Base-by-base conservation (phyloP, 1,284 basidiomycete genomes). In the Cutaneotrichosporon spelunceum region DNA sequence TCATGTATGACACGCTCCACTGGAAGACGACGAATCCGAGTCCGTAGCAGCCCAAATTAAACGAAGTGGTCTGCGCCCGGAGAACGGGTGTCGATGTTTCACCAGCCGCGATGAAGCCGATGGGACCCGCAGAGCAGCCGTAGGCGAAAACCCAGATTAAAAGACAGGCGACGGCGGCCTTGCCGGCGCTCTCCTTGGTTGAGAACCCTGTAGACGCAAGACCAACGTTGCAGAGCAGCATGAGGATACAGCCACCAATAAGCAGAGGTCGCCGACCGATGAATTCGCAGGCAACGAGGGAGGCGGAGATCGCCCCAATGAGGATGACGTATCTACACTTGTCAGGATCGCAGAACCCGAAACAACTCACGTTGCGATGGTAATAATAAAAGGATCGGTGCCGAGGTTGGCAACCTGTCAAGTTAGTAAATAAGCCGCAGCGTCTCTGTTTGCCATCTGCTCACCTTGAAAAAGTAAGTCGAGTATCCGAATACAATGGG, bases 341-440 rank as follows among this genome's bases (percentile, higher is more conserved):
- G n/a, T n/a, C n/a, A n/a, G n/a, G n/a, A n/a, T n/a, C n/a, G n/a
- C n/a, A n/a, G n/a, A n/a, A n/a, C n/a, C n/a, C n/a, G n/a, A n/a
- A n/a, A n/a, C n/a, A 45, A 21, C 44, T 16, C 52, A 68, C 59
- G 62, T 68, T 45, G 68, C 29, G 49, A 69, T 62, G 60, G 66
- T 54, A 58, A 69, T 34, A 53, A 71, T 66, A 56, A 72, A 67
- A 8, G 68, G 62, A 26, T 72, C 71, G 8, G 68, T 57, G 13
- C 30, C 30, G 11, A 82, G 66, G 36, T 80, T 80, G n/a, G 80
- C 80, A 53, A 74, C 69, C 36, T 68, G n/a, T n/a, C n/a, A n/a
- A n/a, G n/a, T n/a, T n/a, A n/a, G n/a, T n/a, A n/a, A n/a, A n/a
- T n/a, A n/a, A n/a, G n/a, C n/a, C n/a, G n/a, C n/a, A n/a, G n/a